Base-by-base conservation (phyloP, 805 yeast genomes). In the Candida orba region DNA sequence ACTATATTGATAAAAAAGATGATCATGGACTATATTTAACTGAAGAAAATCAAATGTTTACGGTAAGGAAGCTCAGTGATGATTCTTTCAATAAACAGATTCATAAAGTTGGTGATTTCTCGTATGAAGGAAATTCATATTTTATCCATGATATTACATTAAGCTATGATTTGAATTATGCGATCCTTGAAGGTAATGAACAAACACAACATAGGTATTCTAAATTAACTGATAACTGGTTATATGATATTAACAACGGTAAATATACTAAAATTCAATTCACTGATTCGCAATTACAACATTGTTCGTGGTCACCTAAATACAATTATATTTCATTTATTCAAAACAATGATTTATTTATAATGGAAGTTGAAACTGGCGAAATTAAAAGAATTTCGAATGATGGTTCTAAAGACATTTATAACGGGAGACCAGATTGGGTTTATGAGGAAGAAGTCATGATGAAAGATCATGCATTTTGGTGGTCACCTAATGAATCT, bases 361-460 rank as follows among this genome's bases (percentile, higher is more conserved):
- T 81, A 13, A 70, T 74, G 52, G 60, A 72, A 39, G 51, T 76
- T 0, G 18, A 45, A 23, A 39, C 44, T 1, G 36, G 37, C 8
- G 31, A 33, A 1, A 36, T 45, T 9, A 46, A 45, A 0, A 56
- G 55, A 36, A 42, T 65, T 2, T 63, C 69, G 0, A n/a, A 44
- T 5, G 83, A 76, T 56, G 90, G 89, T 0, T 64, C 72, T 12
- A 55, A 49, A 0, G 62, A 70, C 15, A 64, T 83, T 4, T 69
- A 73, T 47, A 80, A 84, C 52, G 95, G 87, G 6, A 80, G 71
- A 49, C 79, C 90, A 0, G 93, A 84, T 55, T 85, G 95, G 93
- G 81, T 84, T 2, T 84, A 84, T 59, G 95, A 85, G 58, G 95
- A 85, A 56, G 95, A 85, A 54, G 85, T 85, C 1, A 62, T 79